Base-by-base conservation (phyloP, 176 grass and related monocot genomes). In the Cenchrus americanus region DNA sequence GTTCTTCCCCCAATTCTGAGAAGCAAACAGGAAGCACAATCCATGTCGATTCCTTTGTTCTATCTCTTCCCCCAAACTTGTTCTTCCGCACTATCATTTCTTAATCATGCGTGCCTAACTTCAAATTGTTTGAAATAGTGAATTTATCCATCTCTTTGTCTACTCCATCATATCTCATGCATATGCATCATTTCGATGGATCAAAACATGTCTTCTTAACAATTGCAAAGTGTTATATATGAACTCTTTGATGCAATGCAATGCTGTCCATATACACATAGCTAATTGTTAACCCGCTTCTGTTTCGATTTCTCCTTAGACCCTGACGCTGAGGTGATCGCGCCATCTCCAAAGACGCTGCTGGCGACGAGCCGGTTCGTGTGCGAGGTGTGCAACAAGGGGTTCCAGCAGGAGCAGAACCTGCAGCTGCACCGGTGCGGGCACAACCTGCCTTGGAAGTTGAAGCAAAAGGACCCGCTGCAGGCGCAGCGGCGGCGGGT, bases 301-400 rank as follows among this genome's bases (percentile, higher is more conserved):
- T 73, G 58, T 66, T 6, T 48, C 32, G 22, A 15, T 64, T 47
- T 47, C 46, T 47, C 46, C 46, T 48, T 43, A 94, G 97, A 96
- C 86, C 97, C 97, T 0, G 97, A 96, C 76, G 97, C 97, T 0
- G 97, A 99, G 83, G 97, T 99, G 88, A 99, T 99, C 63, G 97
- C 97, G 22, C 81, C 96, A 26, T 96, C 97, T 2, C 97, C 97
- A 18, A 94, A 86, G 83, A 92, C 97, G 47, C 91, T 99, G 49
- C 3, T 99, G 91, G 93, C 97, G 69, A 96, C 97, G 54, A 99
- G 94, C 83, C 73, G 96, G 24, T 99, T 99, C 90, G 83, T 99
- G 59, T 99, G 96, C 77, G 93, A 99, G 91, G 96, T 96, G 63
- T 99, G 96, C 77, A 88, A 84, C 80, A 99, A 96, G 80, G 93